phyloP scores from a whole-genome alignment of 164 flowering plant genomes.

The Taxillus chinensis region DNA sequence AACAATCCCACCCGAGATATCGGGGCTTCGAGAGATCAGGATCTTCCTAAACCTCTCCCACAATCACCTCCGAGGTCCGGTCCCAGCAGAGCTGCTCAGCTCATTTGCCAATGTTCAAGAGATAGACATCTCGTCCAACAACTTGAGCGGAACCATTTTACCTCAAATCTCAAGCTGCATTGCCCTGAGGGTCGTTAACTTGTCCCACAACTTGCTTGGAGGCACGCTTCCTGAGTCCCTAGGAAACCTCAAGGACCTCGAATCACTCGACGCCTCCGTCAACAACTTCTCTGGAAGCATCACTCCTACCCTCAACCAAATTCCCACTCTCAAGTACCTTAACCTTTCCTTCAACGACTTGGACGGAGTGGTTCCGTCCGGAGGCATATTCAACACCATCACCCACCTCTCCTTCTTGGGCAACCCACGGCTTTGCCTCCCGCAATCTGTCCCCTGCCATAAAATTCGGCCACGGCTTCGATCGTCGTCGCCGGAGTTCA shows the following conservation, averaged over 20 bases:
- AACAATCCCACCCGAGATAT: conserved; percentile 30
- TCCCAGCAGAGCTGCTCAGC: conserved; percentile 47
- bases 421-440: conserved; percentile 32
- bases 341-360: conserved; percentile 48
- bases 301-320: conserved; percentile 26
- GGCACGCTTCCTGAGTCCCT: conserved; percentile 43
- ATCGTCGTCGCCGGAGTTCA: too few relatives aligned
- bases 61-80: conserved; percentile 36
- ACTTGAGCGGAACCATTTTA: conserved; percentile 31
- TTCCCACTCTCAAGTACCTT: conserved; percentile 25
- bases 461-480: too few relatives aligned
- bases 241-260: conserved; percentile 32
- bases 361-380: conserved; percentile 33
- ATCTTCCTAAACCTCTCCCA: conserved; percentile 47
- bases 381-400: conserved; percentile 21
- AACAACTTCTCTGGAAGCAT: conserved; percentile 35
- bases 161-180: conserved; percentile 38
- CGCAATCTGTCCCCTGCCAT: conserved; percentile 19
- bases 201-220: conserved; percentile 35
- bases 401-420: conserved; percentile 32
- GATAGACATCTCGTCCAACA: conserved; percentile 48
- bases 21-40: conserved; percentile 22
- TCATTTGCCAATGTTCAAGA: conserved; percentile 31
- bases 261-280: conserved; percentile 34
- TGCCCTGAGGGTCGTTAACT: conserved; percentile 23